Conservation (phyloP, 345 rosid genomes). For the Dipteronia dyeriana region DNA sequence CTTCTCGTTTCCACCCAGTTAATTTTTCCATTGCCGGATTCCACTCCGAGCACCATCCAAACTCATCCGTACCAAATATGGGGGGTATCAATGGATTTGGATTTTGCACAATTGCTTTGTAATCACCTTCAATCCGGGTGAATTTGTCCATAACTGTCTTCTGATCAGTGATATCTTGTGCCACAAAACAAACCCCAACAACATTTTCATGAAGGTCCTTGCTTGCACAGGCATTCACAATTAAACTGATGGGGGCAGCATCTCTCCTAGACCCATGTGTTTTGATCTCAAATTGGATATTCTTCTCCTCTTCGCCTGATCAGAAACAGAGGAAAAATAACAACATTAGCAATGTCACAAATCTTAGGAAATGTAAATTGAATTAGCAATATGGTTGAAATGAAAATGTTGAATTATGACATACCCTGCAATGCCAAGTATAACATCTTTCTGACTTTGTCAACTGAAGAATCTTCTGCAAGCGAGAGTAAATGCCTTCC, state of each 20-base stretch:
- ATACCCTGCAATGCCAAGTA: constrained; percentile 81
- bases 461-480: constrained; percentile 82
- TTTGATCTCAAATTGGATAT: constrained; percentile 83
- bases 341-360: neutral
- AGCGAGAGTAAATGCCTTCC: constrained; percentile 81
- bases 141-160: constrained; percentile 94
- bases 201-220: constrained; percentile 78
- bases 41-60: constrained; percentile 99
- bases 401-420: constrained; percentile 16
- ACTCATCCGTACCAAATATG: constrained; percentile 83
- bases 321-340: constrained; percentile 20
- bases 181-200: constrained; percentile 94
- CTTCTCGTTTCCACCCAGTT: constrained; percentile 83
- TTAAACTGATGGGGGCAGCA: constrained; percentile 74
- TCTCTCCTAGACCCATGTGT: constrained; percentile 61
- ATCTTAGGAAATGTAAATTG: neutral
- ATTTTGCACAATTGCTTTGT: constrained; percentile 87
- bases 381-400: neutral
- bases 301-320: constrained; percentile 89
- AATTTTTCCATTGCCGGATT: constrained; percentile 83
- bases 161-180: constrained; percentile 94
- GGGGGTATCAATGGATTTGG: constrained; percentile 96
- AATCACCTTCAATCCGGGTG: constrained; percentile 96
- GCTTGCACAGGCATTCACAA: constrained; percentile 93
- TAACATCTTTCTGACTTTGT: constrained; percentile 62